phyloP scores from a whole-genome alignment of 1,284 basidiomycete genomes.

The Malassezia sp. region DNA sequence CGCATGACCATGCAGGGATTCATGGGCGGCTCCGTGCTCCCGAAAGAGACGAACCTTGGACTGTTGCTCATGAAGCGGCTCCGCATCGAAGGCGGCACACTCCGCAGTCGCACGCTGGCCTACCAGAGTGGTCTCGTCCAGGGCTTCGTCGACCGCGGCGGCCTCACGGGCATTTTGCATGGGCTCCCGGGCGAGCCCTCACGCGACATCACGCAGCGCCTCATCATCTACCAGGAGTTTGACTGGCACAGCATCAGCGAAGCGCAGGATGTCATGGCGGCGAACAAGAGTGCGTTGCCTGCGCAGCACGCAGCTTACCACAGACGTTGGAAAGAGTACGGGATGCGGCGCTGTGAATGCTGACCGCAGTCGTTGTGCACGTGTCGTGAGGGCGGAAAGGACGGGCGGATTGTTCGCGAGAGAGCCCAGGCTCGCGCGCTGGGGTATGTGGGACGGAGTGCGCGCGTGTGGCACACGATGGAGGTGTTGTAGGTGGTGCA shows the following conservation, averaged over 20 bases:
- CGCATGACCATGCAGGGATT: constrained; percentile 62
- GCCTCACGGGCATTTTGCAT: constrained; percentile 14
- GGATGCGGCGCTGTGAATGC: constrained; percentile 18
- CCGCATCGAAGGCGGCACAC: constrained; percentile 74
- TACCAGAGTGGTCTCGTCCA: constrained; percentile 71
- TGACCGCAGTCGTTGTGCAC: constrained; percentile 6
- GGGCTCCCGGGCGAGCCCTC: constrained; percentile 8
- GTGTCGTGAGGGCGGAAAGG: constrained; percentile 8
- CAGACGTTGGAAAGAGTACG: constrained; percentile 51
- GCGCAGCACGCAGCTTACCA: not conserved
- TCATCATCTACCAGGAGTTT: constrained; percentile 54
- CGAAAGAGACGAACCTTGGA: constrained; percentile 55
- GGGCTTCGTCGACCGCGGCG: constrained; percentile 51
- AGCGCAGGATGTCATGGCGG: constrained; percentile 77
- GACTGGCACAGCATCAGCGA: constrained; percentile 70
- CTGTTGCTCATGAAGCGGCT: constrained; percentile 74
- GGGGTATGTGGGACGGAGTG: too few species aligned
- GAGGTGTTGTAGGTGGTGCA: too few species aligned
- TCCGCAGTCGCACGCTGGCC: constrained; percentile 63
- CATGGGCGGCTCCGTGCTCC: constrained; percentile 60
- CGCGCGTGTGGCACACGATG: too few species aligned
- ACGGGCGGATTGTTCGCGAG: too few species aligned
- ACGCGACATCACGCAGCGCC: not conserved
- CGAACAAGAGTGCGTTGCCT: constrained; percentile 54
- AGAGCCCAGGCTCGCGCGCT: too few species aligned